Evolutionary conservation across 2,329 filamentous ascomycete genomes (phyloP), one percentile per base, ranked within the genome.

Genomic region (Tolypocladium cylindrosporum): DNA sequence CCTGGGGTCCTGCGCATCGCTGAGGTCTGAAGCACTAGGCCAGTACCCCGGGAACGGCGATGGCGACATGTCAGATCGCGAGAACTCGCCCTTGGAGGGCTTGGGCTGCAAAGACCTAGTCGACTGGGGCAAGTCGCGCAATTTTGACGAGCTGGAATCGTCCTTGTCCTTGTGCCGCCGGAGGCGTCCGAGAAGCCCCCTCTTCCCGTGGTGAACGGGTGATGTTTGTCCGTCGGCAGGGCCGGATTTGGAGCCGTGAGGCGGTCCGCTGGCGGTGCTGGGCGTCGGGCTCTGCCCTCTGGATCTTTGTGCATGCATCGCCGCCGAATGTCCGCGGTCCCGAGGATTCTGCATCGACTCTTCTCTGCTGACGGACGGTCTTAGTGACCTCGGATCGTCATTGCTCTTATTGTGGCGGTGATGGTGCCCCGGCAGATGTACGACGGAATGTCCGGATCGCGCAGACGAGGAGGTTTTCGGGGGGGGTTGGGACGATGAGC

Each of bases 201-300:
- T 74, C 68, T 80, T 83, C 53, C 75, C 74, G 50, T 81, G 78
- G 56, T 78, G 76, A 8, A 74, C 74, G 1, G 87, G 85, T 3
- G 85, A 88, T 21, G 78, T 78, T 66, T 85, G 82, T 31, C 79
- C 80, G 60, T 84, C 80, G 27, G 70, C 62, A 65, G 78, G 70
- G 64, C 75, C 66, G 72, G 79, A 67, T 66, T 77, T 78, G 69
- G 79, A 69, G 72, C 82, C 72, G 55, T 72, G 73, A 36, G 66
- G 63, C 75, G 71, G 68, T 27, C 76, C 80, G 67, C 87, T 90
- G 64, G 82, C 82, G 48, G 82, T 78, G 71, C 90, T 94, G 9
- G 91, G 89, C 0, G 90, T 90, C 34, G 92, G 91, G 71, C 92
- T 96, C 60, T 89, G 83, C 14, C 90, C 86, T 63, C 91, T 86